Base-by-base conservation (phyloP, 2,329 filamentous ascomycete species). In the Sordariomycetes sp. region DNA sequence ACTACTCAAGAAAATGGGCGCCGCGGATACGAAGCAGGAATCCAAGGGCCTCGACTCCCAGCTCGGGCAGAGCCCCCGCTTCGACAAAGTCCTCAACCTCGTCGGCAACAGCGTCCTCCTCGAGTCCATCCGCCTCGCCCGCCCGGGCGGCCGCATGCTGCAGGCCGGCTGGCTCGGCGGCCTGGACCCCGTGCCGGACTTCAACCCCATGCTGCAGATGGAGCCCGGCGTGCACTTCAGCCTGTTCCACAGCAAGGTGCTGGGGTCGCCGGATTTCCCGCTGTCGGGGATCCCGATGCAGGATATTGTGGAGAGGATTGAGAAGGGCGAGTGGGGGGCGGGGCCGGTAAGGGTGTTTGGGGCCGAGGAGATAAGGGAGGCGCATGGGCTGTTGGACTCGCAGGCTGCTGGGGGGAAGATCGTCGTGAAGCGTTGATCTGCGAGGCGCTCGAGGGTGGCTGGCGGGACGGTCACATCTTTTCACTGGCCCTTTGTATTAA, bases 151-250 rank as follows among this genome's bases (percentile, higher is more conserved):
- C 0, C 60, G 70, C 14, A 68, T 76, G 55, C 65, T 68, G 40
- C 69, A 70, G 57, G 69, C 71, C 11, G 70, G 75, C 6, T 72
- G 69, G 65, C 60, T 75, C 1, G 74, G 74, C n/a, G 73, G 72
- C 0, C 58, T 76, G 24, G 70, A 62, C 1, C 72, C 73, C 0
- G 63, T 75, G 11, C 54, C 60, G 8, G 70, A 72, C 54, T 71
- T 76, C 63, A 75, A 75, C 60, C 74, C 73, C 2, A 67, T 77
- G 61, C 52, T 75, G 7, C 67, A 76, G 63, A 77, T 77, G 74
- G 67, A 69, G 18, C 67, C 68, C 24, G 74, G 73, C 0, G 72
- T 76, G n/a, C 73, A 76, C 59, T 74, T 77, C 59, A 76, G 70
- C 59, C 66, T 77, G 34, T 77, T 76, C 62, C 68, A 70, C 6